Evolutionary conservation across 371 early-diverging fungal species (phyloP), one percentile per base, ranked within the genome.

Genomic region (Capniomyces stellatus): DNA sequence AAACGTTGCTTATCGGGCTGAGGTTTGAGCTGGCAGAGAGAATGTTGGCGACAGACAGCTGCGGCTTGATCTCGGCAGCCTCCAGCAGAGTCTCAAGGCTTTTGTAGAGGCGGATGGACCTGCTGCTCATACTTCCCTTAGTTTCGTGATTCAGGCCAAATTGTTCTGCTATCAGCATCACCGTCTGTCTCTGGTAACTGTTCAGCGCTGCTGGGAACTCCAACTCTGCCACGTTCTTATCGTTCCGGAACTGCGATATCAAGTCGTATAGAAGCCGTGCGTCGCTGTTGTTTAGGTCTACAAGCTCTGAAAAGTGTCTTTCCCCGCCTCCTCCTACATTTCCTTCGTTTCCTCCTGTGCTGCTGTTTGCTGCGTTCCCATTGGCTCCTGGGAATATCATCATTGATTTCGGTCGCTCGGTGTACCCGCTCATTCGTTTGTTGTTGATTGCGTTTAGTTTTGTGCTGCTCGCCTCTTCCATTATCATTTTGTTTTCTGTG

Each of bases 201-300:
- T 61, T 67, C 13, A 64, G 52, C 18, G 58, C 54, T 39, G 58
- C 58, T 15, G 69, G 64, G 53, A 69, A 63, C 43, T 67, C 75
- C 52, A 83, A 68, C 59, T 79, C 79, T 13, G 72, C 75, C 46
- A 74, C 67, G 27, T 70, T 61, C 29, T 77, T 70, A 57, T 83
- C 79, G 46, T 75, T 73, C 58, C 82, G 70, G 60, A 85, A 85
- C 46, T 75, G 71, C 53, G 78, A 64, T 55, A 85, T 58, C 43
- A 75, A 73, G 24, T 81, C 81, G 51, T 82, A 82, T 31, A 83
- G 67, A 51, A 74, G 72, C 46, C 80, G 66, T 10, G 81, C 79
- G 56, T 74, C 74, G 15, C 75, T 72, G 56, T 83, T 78, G 55
- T 80, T 78, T 55, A 82, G 64, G 52, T 85, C 82, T 51, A 84